A percentile compares a stretch with the other conserved stretches of the same genome.
Conservation (phyloP, 2,329 filamentous ascomycete species). For the Trichocomaceae sp. region DNA sequence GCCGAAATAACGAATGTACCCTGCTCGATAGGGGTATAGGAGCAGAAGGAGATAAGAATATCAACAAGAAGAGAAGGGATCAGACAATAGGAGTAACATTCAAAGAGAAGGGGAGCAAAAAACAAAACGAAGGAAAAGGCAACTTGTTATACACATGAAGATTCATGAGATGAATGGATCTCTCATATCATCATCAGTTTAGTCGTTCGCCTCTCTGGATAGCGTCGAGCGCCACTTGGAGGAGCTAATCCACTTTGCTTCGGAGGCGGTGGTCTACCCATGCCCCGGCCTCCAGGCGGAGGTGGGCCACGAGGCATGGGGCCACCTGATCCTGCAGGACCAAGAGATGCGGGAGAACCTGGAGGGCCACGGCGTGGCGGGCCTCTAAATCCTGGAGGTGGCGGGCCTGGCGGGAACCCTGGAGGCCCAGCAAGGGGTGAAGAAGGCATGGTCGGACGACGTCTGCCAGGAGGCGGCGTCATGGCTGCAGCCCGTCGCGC, state of each 20-base stretch:
- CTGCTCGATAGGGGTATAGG: slow-evolving; percentile 14
- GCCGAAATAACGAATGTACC: slow-evolving; percentile 1
- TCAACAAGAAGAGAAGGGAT: slow-evolving; percentile 2
- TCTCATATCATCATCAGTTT: slow-evolving; percentile 44
- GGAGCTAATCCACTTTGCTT: slow-evolving; percentile 14
- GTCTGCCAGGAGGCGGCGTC: slow-evolving; percentile 28
- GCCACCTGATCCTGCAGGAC: slow-evolving; percentile 3
- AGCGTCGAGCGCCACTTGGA: slow-evolving; percentile 31
- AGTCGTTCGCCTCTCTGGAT: slow-evolving; percentile 45
- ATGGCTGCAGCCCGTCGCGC: slow-evolving; percentile 55
- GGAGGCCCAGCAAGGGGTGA: slow-evolving; percentile 28
- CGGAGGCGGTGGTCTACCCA: slow-evolving; percentile 16
- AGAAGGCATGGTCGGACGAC: slow-evolving; percentile 27
- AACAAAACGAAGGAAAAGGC: slow-evolving; percentile 2
- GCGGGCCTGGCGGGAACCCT: slow-evolving; percentile 19
- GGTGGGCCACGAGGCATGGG: slow-evolving; percentile 15
- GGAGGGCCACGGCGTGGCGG: slow-evolving; percentile 20
- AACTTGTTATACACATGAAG: slow-evolving; percentile 6
- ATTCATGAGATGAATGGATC: slow-evolving; percentile 2
- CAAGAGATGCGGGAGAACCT: slow-evolving; percentile 16
- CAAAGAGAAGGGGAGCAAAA: background rate
- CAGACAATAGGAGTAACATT: background rate
- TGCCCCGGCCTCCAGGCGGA: slow-evolving; percentile 20
- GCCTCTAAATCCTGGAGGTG: slow-evolving; percentile 15
- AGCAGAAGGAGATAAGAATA: slow-evolving; percentile 4